Percentiles rank a stretch among this genome's conserved stretches.
Conservation (phyloP, 2,329 filamentous ascomycete species). For the Talaromyces albobiverticillius region DNA sequence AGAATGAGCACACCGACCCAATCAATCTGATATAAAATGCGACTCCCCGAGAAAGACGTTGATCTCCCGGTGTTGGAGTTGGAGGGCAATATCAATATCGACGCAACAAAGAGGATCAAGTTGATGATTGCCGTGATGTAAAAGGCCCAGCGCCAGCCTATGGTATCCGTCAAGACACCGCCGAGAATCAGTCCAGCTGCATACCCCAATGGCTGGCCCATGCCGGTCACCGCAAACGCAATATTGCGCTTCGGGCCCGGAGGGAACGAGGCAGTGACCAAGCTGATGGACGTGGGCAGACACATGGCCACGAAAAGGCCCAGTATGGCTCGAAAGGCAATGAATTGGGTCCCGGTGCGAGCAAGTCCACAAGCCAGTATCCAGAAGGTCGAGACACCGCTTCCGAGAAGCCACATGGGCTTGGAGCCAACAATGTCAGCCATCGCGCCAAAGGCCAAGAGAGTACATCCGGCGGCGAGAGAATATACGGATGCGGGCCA, state of each 20-base stretch:
- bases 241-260: constrained; percentile 46
- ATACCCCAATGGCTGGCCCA: constrained; percentile 50
- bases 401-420: constrained; percentile 45
- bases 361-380: constrained; percentile 41
- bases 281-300: constrained; percentile 45
- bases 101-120: neutral
- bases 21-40: constrained; percentile 38
- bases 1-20: constrained; percentile 48
- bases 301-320: constrained; percentile 45
- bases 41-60: neutral
- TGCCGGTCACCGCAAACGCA: constrained; percentile 49
- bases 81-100: neutral
- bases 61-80: neutral
- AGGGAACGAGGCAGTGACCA: constrained; percentile 46
- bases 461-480: constrained; percentile 45
- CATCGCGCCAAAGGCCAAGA: constrained; percentile 48
- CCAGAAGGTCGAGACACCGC: constrained; percentile 38
- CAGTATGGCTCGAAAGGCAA: constrained; percentile 43
- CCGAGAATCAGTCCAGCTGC: constrained; percentile 48
- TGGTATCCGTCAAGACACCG: constrained; percentile 45
- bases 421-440: constrained; percentile 48
- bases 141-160: constrained; percentile 49
- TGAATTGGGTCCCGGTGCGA: constrained; percentile 37
- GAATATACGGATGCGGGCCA: constrained; percentile 28
- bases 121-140: constrained; percentile 16